Conservation (phyloP, 768 basidiomycete genomes). For the Glaciozyma antarctica region DNA sequence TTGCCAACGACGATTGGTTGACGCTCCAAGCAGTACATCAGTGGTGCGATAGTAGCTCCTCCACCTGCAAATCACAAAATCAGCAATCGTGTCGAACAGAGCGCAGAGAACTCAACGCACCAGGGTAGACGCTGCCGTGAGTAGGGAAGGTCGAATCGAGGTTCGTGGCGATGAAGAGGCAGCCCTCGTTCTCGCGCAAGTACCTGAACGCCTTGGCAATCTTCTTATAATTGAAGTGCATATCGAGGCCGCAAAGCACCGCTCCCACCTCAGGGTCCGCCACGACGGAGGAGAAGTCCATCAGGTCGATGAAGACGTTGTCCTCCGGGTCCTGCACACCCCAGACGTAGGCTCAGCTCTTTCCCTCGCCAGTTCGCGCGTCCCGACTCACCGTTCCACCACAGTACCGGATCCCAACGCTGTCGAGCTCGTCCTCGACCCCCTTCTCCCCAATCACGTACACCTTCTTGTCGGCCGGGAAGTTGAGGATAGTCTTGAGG, state of each 20-base stretch:
- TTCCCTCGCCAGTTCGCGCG: no score
- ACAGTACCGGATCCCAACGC: constrained; percentile 64
- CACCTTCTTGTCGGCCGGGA: constrained; percentile 68
- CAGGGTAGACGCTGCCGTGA: constrained; percentile 44
- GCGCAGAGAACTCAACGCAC: not conserved
- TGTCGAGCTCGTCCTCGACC: constrained; percentile 78
- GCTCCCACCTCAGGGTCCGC: constrained; percentile 66
- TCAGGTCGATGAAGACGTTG: constrained; percentile 60
- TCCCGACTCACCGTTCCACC: constrained; percentile 67
- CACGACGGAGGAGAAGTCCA: constrained; percentile 48
- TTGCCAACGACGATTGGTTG: constrained; percentile 73
- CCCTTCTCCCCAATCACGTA: constrained; percentile 91
- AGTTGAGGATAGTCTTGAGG: constrained; percentile 47
- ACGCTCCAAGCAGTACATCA: constrained; percentile 54
- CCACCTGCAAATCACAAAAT: constrained; percentile 38
- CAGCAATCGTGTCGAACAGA: not conserved
- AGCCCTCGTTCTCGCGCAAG: constrained; percentile 53
- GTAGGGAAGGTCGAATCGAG: constrained; percentile 73
- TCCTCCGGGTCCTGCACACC: constrained; percentile 65
- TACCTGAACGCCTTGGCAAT: constrained; percentile 85
- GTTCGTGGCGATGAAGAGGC: constrained; percentile 78
- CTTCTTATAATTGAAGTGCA: constrained; percentile 79
- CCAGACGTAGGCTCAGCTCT: no score
- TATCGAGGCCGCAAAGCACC: constrained; percentile 81
- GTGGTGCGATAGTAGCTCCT: constrained; percentile 69